Base-by-base conservation (phyloP, 495 filamentous ascomycete genomes). In the Penicillium fimorum region DNA sequence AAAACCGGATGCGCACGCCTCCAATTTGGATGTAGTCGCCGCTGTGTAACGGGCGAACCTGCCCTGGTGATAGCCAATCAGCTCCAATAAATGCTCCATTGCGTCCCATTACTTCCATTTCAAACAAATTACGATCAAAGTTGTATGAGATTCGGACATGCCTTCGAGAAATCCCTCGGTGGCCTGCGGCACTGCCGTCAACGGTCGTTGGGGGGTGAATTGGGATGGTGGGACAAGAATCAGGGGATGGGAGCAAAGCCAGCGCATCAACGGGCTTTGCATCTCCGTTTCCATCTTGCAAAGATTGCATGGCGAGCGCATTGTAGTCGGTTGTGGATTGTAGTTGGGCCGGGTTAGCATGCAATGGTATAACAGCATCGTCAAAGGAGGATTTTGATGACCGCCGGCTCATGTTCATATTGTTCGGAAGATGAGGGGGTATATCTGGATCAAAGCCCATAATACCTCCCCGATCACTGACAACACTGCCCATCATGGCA, bases 61-160 rank as follows among this genome's bases (percentile, higher is more conserved):
- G 78, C 38, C 86, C 84, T 15, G 79, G 76, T 1, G 77, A 75
- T 62, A 86, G 79, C 69, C 84, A 87, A 49, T 85, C 80, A 33
- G 88, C 88, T 48, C 96, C 87, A 46, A 90, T 83, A 57, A 93
- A 96, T 32, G 89, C 87, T 30, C 91, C 91, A 66, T 96, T 97
- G 60, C 86, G 83, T 49, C 93, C 91, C 62, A 93, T 75, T 4
- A 95, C 84, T 38, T 87, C 78, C 62, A 94, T 83, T 65, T 95
- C 87, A 57, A 92, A 98, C 13, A 86, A 69, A 51, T 85, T 81
- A 57, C 80, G 82, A 20, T 85, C 80, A 56, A 85, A 85, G 62
- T 93, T 92, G 69, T 90, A 97, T 12, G 83, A 71, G 50, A 98
- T 92, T 63, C 84, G 87, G 35, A 92, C 82, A 69, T 98, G 94